Evolutionary conservation across 2,329 filamentous ascomycete genomes (phyloP).

Genomic region (Emmonsiellopsis sp.): DNA sequence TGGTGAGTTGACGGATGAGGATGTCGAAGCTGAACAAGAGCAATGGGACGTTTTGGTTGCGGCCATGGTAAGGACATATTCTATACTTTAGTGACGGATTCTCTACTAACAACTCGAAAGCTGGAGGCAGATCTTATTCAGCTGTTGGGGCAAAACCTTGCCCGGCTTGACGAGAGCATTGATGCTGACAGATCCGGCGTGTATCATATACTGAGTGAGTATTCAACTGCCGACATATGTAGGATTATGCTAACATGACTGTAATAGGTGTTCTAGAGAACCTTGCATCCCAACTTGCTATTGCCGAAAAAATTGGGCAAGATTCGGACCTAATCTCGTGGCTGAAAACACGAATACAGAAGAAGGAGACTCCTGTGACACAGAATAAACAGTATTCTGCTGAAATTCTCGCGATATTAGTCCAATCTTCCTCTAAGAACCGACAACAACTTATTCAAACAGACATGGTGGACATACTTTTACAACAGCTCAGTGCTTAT

Average conservation of each 20-base stretch:
- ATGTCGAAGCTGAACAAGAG: constrained; percentile 68
- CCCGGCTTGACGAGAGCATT: constrained; percentile 63
- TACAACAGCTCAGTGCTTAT: constrained; percentile 78
- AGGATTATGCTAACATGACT: constrained; percentile 10
- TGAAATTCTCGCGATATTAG: constrained; percentile 80
- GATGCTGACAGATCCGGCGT: constrained; percentile 72
- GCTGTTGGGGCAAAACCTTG: constrained; percentile 48
- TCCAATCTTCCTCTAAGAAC: constrained; percentile 64
- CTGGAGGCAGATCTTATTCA: constrained; percentile 34
- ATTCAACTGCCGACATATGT: not conserved
- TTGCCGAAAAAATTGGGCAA: constrained; percentile 62
- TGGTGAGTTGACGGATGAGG: constrained; percentile 84
- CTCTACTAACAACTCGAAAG: constrained; percentile 16
- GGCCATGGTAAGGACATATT: constrained; percentile 37
- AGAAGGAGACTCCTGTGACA: constrained; percentile 55
- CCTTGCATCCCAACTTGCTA: constrained; percentile 59
- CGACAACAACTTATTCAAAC: constrained; percentile 52
- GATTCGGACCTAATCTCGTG: constrained; percentile 62
- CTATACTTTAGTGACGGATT: not conserved
- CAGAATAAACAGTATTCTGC: constrained; percentile 96
- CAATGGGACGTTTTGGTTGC: constrained; percentile 71
- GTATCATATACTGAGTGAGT: constrained; percentile 63
- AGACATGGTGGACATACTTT: constrained; percentile 67
- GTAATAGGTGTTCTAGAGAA: constrained; percentile 64
- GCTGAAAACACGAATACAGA: constrained; percentile 66